Conservation (phyloP, 768 basidiomycete species). For the Hysterangium stoloniferum region DNA sequence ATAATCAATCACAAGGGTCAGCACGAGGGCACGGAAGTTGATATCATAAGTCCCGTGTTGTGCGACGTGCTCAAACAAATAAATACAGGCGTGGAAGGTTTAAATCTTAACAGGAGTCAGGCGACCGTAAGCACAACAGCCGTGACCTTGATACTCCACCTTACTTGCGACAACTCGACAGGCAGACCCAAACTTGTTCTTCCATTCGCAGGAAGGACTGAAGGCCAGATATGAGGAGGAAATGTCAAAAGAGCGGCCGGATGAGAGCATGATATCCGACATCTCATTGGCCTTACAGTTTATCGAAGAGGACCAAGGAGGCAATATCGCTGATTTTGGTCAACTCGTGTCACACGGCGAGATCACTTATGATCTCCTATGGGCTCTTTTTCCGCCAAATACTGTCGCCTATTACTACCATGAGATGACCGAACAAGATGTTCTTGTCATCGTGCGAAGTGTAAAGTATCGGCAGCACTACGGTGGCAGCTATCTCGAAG, state of each 20-base stretch:
- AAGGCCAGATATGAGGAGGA: conserved; percentile 15
- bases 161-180: not conserved
- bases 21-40: conserved; percentile 14
- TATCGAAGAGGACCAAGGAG: conserved; percentile 15
- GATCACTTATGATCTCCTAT: conserved; percentile 26
- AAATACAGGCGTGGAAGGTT: conserved; percentile 10
- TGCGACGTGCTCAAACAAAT: conserved; percentile 17
- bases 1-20: conserved; percentile 18
- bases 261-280: conserved; percentile 14
- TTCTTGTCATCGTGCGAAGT: conserved; percentile 11
- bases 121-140: conserved; percentile 9
- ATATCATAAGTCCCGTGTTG: conserved; percentile 17
- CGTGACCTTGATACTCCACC: too few species aligned
- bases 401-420: conserved; percentile 17
- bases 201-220: conserved; percentile 14
- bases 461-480: not conserved
- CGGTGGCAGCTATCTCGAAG: conserved; percentile 3
- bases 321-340: conserved; percentile 13
- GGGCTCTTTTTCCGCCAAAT: conserved; percentile 22
- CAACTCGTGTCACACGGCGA: conserved; percentile 13
- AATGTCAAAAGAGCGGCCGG: conserved; percentile 11
- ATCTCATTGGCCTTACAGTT: conserved; percentile 16
- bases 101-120: conserved; percentile 11
- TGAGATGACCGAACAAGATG: conserved; percentile 14
- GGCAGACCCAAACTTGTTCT: conserved; percentile 16